Conservation (phyloP, 2,329 filamentous ascomycete genomes). For the Fusarium secorum region DNA sequence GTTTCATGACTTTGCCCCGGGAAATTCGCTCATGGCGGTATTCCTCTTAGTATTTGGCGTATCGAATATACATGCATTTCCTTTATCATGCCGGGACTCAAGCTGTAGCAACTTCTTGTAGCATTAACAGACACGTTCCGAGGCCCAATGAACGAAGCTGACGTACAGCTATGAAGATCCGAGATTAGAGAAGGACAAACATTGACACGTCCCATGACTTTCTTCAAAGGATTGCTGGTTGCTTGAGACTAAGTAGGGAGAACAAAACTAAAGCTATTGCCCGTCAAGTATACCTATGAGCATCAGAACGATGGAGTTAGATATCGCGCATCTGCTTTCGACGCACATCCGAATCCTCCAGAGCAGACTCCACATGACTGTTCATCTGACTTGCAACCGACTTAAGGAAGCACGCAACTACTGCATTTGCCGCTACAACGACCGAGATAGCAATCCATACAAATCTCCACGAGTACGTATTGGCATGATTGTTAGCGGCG, state of each 20-base stretch:
- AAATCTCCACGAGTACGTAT: not conserved
- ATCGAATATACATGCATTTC: not conserved
- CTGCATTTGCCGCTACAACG: not conserved
- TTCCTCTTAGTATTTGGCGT: fast-evolving
- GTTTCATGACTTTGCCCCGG: fast-evolving
- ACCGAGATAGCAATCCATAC: not conserved
- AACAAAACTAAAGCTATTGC: not conserved
- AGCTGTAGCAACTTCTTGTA: not conserved
- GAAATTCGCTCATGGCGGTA: not conserved
- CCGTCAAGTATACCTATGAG: fast-evolving
- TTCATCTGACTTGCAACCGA: not conserved
- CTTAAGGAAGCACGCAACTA: not conserved
- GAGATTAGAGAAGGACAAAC: too few species aligned
- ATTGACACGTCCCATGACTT: fast-evolving
- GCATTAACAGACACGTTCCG: fast-evolving
- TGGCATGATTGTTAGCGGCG: not conserved
- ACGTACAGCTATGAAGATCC: fast-evolving
- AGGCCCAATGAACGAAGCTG: fast-evolving
- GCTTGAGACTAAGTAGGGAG: not conserved
- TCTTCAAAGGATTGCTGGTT: not conserved
- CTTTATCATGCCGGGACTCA: fast-evolving
- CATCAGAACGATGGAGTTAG: not conserved
- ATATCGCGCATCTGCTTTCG: not conserved
- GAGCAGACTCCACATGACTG: not conserved
- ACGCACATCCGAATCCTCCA: not conserved